These are phyloP conservation scores for Phytophthora agathidicida DNA, from an alignment of 352 stramenopile genomes.

Conservation along the genomic window DNA sequence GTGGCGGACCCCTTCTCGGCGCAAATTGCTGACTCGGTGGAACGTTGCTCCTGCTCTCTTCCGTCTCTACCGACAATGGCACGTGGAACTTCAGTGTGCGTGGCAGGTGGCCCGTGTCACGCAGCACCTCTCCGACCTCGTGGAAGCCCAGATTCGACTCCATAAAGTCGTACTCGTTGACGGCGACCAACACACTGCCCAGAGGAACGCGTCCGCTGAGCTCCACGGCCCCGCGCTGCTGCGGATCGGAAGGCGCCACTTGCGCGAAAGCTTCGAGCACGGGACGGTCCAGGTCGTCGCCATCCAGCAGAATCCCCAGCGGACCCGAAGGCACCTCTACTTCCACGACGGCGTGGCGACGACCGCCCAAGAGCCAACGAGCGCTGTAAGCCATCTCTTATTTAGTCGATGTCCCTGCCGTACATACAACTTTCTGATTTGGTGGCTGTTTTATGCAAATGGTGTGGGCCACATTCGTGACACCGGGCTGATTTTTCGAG, in stretches of 20 bases:
- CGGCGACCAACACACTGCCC: constrained; percentile 56
- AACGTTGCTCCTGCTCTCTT: constrained; percentile 18
- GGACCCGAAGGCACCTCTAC: constrained; percentile 56
- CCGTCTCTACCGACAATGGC: constrained; percentile 20
- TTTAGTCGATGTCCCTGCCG: background rate
- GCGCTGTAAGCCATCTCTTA: constrained; percentile 16
- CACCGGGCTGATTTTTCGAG: too few species aligned
- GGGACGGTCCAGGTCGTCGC: constrained; percentile 33
- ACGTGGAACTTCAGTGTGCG: constrained; percentile 55
- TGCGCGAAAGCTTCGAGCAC: constrained; percentile 66
- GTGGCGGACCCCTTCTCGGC: constrained; percentile 20
- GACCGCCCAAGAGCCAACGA: constrained; percentile 17
- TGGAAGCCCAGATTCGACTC: constrained; percentile 39
- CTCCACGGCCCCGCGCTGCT: constrained; percentile 53
- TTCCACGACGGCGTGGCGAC: constrained; percentile 27
- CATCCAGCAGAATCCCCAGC: constrained; percentile 69
- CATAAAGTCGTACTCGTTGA: constrained; percentile 71
- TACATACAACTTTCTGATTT: too few species aligned
- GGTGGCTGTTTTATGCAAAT: too few species aligned
- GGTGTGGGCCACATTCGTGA: too few species aligned
- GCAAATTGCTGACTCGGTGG: constrained; percentile 11
- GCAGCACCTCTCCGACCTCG: constrained; percentile 54
- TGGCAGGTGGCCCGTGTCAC: constrained; percentile 47
- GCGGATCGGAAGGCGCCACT: constrained; percentile 23
- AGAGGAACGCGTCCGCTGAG: constrained; percentile 40